Conservation (phyloP, 2,329 filamentous ascomycete species). For the Ceratocystis diversiconidia region DNA sequence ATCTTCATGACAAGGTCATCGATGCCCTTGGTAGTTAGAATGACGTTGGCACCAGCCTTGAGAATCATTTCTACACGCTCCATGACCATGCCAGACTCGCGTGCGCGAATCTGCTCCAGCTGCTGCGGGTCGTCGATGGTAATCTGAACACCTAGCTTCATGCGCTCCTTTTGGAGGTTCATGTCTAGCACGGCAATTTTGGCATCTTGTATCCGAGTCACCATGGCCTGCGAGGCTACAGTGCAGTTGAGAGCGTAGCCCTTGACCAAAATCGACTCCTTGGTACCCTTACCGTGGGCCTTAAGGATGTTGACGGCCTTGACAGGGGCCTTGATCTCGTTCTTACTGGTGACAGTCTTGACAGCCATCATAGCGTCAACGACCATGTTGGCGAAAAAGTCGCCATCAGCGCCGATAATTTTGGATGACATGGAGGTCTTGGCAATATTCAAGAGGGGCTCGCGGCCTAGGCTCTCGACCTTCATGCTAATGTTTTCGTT, state of each 20-base stretch:
- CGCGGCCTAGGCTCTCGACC: slow-evolving; percentile 78
- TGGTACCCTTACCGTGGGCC: slow-evolving; percentile 84
- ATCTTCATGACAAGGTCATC: slow-evolving; percentile 90
- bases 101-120: slow-evolving; percentile 87
- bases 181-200: slow-evolving; percentile 97
- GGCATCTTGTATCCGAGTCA: slow-evolving; percentile 76
- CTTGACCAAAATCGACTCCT: slow-evolving; percentile 82
- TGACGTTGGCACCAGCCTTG: slow-evolving; percentile 89
- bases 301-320: slow-evolving; percentile 99
- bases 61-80: slow-evolving; percentile 95
- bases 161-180: slow-evolving; percentile 96
- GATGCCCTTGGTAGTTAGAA: slow-evolving; percentile 96
- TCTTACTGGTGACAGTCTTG: slow-evolving; percentile 80
- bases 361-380: slow-evolving; percentile 93
- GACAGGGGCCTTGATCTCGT: slow-evolving; percentile 90
- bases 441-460: slow-evolving; percentile 85
- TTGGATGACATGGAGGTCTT: slow-evolving; percentile 99
- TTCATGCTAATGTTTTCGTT: slow-evolving; percentile 95
- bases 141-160: slow-evolving; percentile 98
- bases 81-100: slow-evolving; percentile 83
- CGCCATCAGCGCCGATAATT: slow-evolving; percentile 88
- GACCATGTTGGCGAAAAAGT: slow-evolving; percentile 95
- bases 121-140: slow-evolving; percentile 96
- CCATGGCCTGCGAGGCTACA: slow-evolving; percentile 96
- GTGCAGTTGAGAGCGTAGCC: slow-evolving; percentile 98